Evolutionary conservation across 1,284 basidiomycete genomes (phyloP).

Genomic region (Athelia sp.): DNA sequence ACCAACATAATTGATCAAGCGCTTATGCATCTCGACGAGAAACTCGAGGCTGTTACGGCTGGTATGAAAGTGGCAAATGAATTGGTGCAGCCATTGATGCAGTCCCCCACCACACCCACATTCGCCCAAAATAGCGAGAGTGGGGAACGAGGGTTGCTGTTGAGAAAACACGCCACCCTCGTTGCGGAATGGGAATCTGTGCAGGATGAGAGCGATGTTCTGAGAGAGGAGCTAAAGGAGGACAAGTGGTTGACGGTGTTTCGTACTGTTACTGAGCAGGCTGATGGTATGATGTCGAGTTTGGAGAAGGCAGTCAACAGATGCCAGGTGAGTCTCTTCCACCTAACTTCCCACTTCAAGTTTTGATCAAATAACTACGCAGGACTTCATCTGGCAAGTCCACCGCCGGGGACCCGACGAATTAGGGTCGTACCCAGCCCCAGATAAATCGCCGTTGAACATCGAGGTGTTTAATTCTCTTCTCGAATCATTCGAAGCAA

Average conservation of each 20-base stretch:
- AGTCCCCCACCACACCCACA: constrained; percentile 46
- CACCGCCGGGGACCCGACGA: constrained; percentile 54
- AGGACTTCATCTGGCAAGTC: constrained; percentile 83
- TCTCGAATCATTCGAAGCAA: constrained; percentile 73
- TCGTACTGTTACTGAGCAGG: constrained; percentile 86
- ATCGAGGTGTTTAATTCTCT: constrained; percentile 62
- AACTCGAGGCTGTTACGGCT: constrained; percentile 66
- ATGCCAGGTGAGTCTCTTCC: constrained; percentile 54
- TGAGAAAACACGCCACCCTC: constrained; percentile 68
- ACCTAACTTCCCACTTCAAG: constrained; percentile 2
- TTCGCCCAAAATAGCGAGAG: constrained; percentile 30
- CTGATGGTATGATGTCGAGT: constrained; percentile 94
- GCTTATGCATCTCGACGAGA: constrained; percentile 74
- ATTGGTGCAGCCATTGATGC: constrained; percentile 54
- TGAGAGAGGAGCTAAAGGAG: constrained; percentile 89
- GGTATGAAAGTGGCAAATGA: constrained; percentile 66
- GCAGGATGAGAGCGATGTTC: constrained; percentile 74
- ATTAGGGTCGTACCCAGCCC: constrained; percentile 36
- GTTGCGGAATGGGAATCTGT: constrained; percentile 76
- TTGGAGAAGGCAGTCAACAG: constrained; percentile 86
- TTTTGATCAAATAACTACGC: constrained; percentile 3
- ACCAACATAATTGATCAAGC: constrained; percentile 75
- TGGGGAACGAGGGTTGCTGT: constrained; percentile 46
- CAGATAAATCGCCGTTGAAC: constrained; percentile 47
- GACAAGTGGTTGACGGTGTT: constrained; percentile 97